Evolutionary conservation across 1,139 yeast genomes (phyloP).

Genomic region (Taphrina confusa): DNA sequence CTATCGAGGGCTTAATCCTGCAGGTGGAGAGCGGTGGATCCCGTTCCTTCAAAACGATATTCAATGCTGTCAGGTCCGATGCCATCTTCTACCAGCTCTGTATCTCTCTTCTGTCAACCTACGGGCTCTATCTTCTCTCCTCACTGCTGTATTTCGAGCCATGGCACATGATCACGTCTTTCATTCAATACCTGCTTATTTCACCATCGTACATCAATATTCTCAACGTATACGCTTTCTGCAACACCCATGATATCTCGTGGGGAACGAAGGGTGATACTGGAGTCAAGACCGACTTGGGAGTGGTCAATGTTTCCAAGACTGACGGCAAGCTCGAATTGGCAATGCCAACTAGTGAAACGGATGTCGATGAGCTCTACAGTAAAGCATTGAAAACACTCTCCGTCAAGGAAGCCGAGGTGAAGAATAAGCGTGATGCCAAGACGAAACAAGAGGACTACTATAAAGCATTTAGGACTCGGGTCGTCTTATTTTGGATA

Average conservation of each 20-base stretch:
- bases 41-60: constrained; percentile 47
- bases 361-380: constrained; percentile 65
- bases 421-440: constrained; percentile 42
- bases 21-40: not conserved
- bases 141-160: constrained; percentile 76
- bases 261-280: constrained; percentile 86
- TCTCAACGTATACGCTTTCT: constrained; percentile 77
- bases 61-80: constrained; percentile 58
- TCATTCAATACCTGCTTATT: constrained; percentile 66
- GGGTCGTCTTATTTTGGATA: constrained; percentile 80
- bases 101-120: constrained; percentile 83
- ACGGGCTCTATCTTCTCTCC: constrained; percentile 73
- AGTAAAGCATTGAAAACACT: constrained; percentile 55
- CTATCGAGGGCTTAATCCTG: constrained; percentile 1
- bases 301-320: constrained; percentile 62
- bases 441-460: constrained; percentile 57
- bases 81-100: constrained; percentile 77
- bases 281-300: constrained; percentile 61
- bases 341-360: constrained; percentile 63
- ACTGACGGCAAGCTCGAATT: constrained; percentile 60
- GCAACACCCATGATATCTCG: constrained; percentile 81
- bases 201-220: constrained; percentile 79
- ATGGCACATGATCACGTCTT: constrained; percentile 74
- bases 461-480: constrained; percentile 73
- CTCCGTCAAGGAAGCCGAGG: constrained; percentile 43